These are phyloP conservation scores for Thermothelomyces thermophilus DNA, from an alignment of 2,329 filamentous ascomycete genomes.

Conservation along the genomic window DNA sequence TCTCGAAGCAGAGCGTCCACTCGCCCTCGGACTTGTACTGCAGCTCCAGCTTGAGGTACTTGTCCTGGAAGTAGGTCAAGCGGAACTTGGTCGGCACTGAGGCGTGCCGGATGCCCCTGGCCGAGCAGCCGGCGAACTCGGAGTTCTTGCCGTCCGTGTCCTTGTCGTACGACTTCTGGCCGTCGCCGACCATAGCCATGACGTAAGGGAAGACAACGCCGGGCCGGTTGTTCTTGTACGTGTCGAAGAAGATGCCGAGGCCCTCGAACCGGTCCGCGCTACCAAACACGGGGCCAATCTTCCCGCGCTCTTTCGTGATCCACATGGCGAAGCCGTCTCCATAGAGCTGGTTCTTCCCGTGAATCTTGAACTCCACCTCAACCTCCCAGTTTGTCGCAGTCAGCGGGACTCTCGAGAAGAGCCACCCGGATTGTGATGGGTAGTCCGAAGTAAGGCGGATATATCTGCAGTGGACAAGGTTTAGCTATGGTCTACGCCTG, in stretches of 20 bases:
- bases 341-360: conserved; percentile 81
- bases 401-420: conserved; percentile 88
- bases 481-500: conserved; percentile 19
- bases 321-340: conserved; percentile 97
- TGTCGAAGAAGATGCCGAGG: conserved; percentile 92
- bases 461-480: conserved; percentile 52
- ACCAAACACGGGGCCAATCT: conserved; percentile 79
- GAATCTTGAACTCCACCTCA: conserved; percentile 90
- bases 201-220: conserved; percentile 95
- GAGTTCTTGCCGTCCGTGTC: conserved; percentile 88
- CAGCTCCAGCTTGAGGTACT: conserved; percentile 80
- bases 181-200: conserved; percentile 97
- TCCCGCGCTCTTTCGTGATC: conserved; percentile 88
- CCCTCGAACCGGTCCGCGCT: conserved; percentile 85
- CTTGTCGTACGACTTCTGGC: conserved; percentile 83
- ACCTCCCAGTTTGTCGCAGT: conserved; percentile 99
- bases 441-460: conserved; percentile 87
- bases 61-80: conserved; percentile 95
- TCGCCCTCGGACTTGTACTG: conserved; percentile 88
- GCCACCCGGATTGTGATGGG: conserved; percentile 84
- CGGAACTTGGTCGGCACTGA: conserved; percentile 75
- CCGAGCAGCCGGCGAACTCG: conserved; percentile 92
- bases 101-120: conserved; percentile 78
- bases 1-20: conserved; percentile 87
- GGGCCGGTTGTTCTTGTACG: conserved; percentile 98